Conservation (phyloP, 2,329 filamentous ascomycete species). For the Penicillium sp. region DNA sequence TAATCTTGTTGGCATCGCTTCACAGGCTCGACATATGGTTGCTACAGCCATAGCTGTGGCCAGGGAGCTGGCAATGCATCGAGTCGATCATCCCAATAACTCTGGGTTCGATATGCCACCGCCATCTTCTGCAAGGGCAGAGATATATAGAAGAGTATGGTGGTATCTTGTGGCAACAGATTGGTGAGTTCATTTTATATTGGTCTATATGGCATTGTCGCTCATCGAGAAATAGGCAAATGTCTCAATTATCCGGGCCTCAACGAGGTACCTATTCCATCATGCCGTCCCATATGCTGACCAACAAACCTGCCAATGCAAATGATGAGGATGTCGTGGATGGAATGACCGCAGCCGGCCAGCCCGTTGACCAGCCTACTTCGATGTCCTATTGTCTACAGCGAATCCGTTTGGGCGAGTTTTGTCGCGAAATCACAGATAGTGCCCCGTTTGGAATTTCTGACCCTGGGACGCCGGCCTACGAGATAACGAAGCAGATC, state of each 20-base stretch:
- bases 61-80: constrained; percentile 19
- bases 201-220: background rate
- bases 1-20: constrained; percentile 39
- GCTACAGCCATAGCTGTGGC: constrained; percentile 31
- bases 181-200: constrained; percentile 28
- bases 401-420: constrained; percentile 35
- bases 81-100: constrained; percentile 21
- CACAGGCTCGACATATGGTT: constrained; percentile 35
- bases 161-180: constrained; percentile 44
- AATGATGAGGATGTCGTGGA: constrained; percentile 39
- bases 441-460: constrained; percentile 26
- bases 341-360: constrained; percentile 21
- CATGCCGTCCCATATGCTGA: constrained; percentile 41
- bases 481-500: constrained; percentile 36
- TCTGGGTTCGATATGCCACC: constrained; percentile 15
- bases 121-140: constrained; percentile 31
- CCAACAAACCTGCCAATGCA: constrained; percentile 38
- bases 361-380: constrained; percentile 32
- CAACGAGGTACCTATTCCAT: constrained; percentile 42
- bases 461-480: constrained; percentile 21
- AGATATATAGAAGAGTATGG: constrained; percentile 44
- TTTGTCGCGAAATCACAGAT: constrained; percentile 43
- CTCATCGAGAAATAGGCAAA: constrained; percentile 18
- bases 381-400: constrained; percentile 44
- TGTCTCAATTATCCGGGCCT: constrained; percentile 37